phyloP scores from a whole-genome alignment of 129 eudicot species.

The Lactuca sativa region DNA sequence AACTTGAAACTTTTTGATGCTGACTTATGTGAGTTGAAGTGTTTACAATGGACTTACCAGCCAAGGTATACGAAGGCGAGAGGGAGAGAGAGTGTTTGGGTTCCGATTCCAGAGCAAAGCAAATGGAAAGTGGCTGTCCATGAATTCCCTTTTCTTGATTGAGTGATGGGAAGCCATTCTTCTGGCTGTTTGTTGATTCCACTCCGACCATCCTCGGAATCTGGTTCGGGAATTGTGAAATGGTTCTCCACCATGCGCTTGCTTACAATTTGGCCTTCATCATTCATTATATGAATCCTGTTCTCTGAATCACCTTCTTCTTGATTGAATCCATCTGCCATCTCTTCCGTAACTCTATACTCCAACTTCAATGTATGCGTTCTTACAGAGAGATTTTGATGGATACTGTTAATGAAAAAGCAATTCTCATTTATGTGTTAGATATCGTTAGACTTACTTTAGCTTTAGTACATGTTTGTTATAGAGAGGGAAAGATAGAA shows the following conservation, averaged over 20 bases:
- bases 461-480: no score
- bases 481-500: not conserved
- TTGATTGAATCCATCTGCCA: slow-evolving; percentile 20
- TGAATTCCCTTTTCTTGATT: slow-evolving; percentile 48
- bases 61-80: slow-evolving; percentile 54
- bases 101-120: slow-evolving; percentile 57
- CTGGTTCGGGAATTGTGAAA: not conserved
- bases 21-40: not conserved
- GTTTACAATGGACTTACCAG: slow-evolving; percentile 33
- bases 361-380: not conserved
- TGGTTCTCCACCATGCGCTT: not conserved
- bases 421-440: not conserved
- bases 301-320: not conserved
- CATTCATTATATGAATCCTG: not conserved
- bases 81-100: slow-evolving; percentile 54
- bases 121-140: slow-evolving; percentile 39
- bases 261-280: not conserved
- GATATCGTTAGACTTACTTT: not conserved
- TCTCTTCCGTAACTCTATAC: not conserved
- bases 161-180: slow-evolving; percentile 62
- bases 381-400: not conserved
- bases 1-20: not conserved
- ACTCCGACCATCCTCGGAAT: not conserved
- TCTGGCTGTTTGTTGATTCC: slow-evolving; percentile 25
- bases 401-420: not conserved